Base-by-base conservation (phyloP, 371 early-diverging fungal species). In the Mortierella sp. region DNA sequence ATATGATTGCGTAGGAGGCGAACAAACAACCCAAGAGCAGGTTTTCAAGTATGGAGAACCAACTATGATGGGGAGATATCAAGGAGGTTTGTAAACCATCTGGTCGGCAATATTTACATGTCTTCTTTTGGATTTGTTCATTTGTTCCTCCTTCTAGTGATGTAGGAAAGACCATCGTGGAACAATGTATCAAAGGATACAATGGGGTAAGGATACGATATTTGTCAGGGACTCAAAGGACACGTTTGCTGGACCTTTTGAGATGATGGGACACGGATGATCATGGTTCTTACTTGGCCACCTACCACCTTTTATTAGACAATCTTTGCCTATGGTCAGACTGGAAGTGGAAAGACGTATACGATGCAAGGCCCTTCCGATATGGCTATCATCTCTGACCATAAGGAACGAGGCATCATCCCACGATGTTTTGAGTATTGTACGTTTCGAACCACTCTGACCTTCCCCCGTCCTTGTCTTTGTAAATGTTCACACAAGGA, bases 301-400 rank as follows among this genome's bases (percentile, higher is more conserved):
- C 25, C 9, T 13, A 14, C 19, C n/a, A n/a, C n/a, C 45, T 6
- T 19, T 16, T 24, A 2, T n/a, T 66, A 73, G 24, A 94, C 93
- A 6, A 87, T 94, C n/a, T 92, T 94, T 71, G 93, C 94, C 0
- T 94, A 94, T 60, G 92, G 92, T 0, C 94, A 95, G 57, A 96
- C 96, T 16, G 94, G 94, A n/a, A 87, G 88, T 61, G 97, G 97
- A 6, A 96, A 96, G 78, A 96, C 96, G 3, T 91, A 90, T 64
- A 93, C 93, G 2, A 93, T 93, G 90, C 84, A 90, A 57, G 92
- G 92, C 13, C 77, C 77, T 21, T 84, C 86, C 21, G 80, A 57
- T 63, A 79, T 63, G 66, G 73, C 37, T 49, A 72, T 29, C 60
- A 62, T 58, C 19, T 61, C 51, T 14, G 73, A 82, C 50, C 79